Percentiles rank a stretch among this genome's conserved stretches.
These are phyloP conservation scores for Multifurca ochricompacta DNA, from an alignment of 768 basidiomycete genomes.

Conservation along the genomic window DNA sequence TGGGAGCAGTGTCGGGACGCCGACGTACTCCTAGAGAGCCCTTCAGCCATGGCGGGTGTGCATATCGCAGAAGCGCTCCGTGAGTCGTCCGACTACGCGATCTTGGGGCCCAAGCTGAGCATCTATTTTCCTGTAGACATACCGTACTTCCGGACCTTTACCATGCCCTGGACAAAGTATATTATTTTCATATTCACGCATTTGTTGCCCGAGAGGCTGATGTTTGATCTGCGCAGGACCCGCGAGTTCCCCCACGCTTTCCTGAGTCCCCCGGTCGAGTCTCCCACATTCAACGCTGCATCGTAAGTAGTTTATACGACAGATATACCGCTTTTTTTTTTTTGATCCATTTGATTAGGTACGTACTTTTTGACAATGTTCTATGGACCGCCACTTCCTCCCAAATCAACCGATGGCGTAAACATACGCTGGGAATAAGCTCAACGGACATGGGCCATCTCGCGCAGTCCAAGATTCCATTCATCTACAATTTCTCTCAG, in stretches of 20 bases:
- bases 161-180: conserved; percentile 55
- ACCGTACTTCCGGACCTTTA: conserved; percentile 59
- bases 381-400: conserved; percentile 59
- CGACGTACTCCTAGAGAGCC: conserved; percentile 58
- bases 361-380: conserved; percentile 58
- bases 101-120: neutral
- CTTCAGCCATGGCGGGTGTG: conserved; percentile 63
- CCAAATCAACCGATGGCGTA: conserved; percentile 62
- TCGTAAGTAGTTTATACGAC: conserved; percentile 32
- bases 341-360: conserved; percentile 28
- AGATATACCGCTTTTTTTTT: neutral
- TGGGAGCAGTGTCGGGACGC: conserved; percentile 60
- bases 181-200: conserved; percentile 19
- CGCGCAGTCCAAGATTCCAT: conserved; percentile 51
- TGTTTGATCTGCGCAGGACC: conserved; percentile 33
- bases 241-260: conserved; percentile 59
- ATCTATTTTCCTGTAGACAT: conserved; percentile 32
- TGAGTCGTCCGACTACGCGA: conserved; percentile 24
- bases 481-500: conserved; percentile 63
- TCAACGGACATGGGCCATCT: conserved; percentile 54
- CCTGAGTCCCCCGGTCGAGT: conserved; percentile 53
- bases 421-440: conserved; percentile 38
- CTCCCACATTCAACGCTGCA: conserved; percentile 53
- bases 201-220: neutral
- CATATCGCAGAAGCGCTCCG: conserved; percentile 64